Evolutionary conservation across 139 green algal species (phyloP), one percentile per base, ranked within the genome.

Genomic region (Volvox africanus): DNA sequence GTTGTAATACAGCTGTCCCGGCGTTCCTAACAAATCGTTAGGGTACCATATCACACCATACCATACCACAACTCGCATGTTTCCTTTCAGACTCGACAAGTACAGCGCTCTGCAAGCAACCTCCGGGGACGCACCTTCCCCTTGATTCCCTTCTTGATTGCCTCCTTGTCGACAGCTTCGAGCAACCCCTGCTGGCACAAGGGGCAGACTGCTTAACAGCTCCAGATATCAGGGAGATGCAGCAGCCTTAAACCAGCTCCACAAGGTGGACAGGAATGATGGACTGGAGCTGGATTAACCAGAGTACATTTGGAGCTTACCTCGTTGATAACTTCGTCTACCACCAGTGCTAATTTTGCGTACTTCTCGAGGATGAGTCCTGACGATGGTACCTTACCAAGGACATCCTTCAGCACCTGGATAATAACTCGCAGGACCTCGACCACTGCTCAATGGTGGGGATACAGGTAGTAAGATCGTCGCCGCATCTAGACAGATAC

Each of bases 291-390:
- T 9, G 44, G 44, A 55, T 55, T 5, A 55, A 9, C 5, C 44
- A 9, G 44, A 55, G 44, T 55, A 55, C 44, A 55, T 55, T 55
- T 55, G 9, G 9, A 55, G 44, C 78, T 24, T 21, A 95, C 93
- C 92, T 95, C 93, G 55, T 94, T 93, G 26, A 96, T 92, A 0
- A 95, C 88, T 77, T 96, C 94, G 50, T 96, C 95, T 17, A 96
- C 87, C 2, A 95, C 91, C 22, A 94, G 33, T 14, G 55, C 78
- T 22, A 95, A 76, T 36, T 92, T 91, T 0, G 84, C 82, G 82
- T 96, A 96, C 81, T 93, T 95, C 11, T 94, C 93, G 22, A 96
- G 80, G n/a, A 96, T 69, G 18, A 96, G 37, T 1, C 80, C 79
- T 33, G 94, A 90, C 0, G 92, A 92, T 11, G 89, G 90, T 21